Base-by-base conservation (phyloP, 1,284 basidiomycete species). In the Gastroboletus turbinatus region DNA sequence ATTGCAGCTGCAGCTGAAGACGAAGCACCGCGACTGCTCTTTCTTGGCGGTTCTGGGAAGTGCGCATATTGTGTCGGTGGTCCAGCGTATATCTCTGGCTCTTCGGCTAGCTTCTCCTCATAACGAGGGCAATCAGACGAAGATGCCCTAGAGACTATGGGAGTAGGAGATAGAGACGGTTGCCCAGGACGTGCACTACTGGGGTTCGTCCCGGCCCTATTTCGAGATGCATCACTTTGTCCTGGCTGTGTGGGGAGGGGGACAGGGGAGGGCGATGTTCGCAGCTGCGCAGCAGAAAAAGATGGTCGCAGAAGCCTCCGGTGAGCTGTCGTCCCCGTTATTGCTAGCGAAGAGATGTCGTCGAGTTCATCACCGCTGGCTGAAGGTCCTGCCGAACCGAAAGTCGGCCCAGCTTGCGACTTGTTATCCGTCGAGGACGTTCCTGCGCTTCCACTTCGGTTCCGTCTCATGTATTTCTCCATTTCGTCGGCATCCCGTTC, bases 401-500 rank as follows among this genome's bases (percentile, higher is more conserved):
- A 78, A 33, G 71, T 72, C 43, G 76, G 77, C 23, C 81, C 81
- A 49, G 52, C 82, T 64, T 83, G 79, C 6, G 84, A 85, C 64
- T 76, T 82, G 57, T 79, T 82, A 63, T 90, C 88, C 23, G 87
- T 88, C 1, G 87, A 88, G 19, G 83, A 77, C 36, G 85, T 84
- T 44, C 82, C 81, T 55, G 79, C 82, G 65, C 90, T 91, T 50
- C 87, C 89, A 68, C 88, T 91, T 52, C 89, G 80, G 75, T 88
- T 88, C 52, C 90, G 82, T 59, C 82, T 76, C 69, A 90, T 78
- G 67, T 92, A 92, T 65, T 90, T 89, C 67, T 91, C 88, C 77
- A 89, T 90, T 27, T 90, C 90, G 69, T 88, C 87, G 27, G 89
- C 89, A 67, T 92, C 90, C 55, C 84, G 79, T 73, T 91, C 87